These are phyloP conservation scores for Zangia roseola DNA, from an alignment of 768 basidiomycete genomes.

Conservation along the genomic window DNA sequence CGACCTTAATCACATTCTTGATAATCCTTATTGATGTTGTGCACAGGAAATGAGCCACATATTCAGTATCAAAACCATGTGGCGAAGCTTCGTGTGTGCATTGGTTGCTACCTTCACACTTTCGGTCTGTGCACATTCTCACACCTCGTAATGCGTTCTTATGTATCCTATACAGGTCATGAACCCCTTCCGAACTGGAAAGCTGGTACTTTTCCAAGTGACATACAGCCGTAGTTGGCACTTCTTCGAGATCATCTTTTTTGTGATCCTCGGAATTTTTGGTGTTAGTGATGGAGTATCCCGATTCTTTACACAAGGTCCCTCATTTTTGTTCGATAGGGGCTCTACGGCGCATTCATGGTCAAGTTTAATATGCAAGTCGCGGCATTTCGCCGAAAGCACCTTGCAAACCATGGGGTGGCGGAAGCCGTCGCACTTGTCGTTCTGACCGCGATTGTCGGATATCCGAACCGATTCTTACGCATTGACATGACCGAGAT, in stretches of 20 bases:
- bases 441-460: slow-evolving; percentile 84
- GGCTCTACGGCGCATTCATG: slow-evolving; percentile 94
- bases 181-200: slow-evolving; percentile 98
- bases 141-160: slow-evolving; percentile 21
- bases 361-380: slow-evolving; percentile 97
- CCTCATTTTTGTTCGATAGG: slow-evolving; percentile 47
- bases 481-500: slow-evolving; percentile 98
- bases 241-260: slow-evolving; percentile 97
- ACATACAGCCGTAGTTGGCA: slow-evolving; percentile 99
- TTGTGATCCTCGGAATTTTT: slow-evolving; percentile 92
- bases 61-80: slow-evolving; percentile 98
- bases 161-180: slow-evolving; percentile 61
- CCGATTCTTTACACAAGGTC: neutral
- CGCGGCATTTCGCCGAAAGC: slow-evolving; percentile 90
- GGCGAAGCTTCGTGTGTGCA: slow-evolving; percentile 97
- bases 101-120: slow-evolving; percentile 95
- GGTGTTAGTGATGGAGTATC: slow-evolving; percentile 56
- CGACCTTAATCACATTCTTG: neutral
- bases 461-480: slow-evolving; percentile 92
- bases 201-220: slow-evolving; percentile 96
- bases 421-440: slow-evolving; percentile 89
- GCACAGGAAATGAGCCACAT: slow-evolving; percentile 95
- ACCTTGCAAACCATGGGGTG: slow-evolving; percentile 79
- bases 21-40: neutral
- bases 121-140: slow-evolving; percentile 58